Percentiles rank a stretch among this genome's conserved stretches.
Evolutionary conservation across 2,329 filamentous ascomycete species (phyloP).

Genomic region (Epichloe sylvatica): DNA sequence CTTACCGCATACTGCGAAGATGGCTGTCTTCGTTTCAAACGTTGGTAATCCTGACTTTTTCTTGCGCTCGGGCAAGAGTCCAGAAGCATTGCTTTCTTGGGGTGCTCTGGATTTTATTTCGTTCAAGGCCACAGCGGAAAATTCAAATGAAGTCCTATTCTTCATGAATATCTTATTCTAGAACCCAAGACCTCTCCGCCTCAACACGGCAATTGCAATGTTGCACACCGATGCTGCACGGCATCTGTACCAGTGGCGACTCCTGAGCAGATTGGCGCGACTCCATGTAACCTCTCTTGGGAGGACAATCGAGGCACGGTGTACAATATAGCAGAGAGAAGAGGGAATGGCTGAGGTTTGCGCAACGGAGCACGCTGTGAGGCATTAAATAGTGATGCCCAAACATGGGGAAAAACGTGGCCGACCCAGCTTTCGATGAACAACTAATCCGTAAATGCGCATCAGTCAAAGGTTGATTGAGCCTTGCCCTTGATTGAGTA

Average conservation of each 20-base stretch:
- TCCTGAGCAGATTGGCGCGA: background rate
- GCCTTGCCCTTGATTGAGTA: too few species aligned
- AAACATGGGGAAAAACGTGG: background rate
- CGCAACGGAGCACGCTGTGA: background rate
- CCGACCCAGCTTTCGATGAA: background rate
- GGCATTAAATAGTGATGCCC: background rate
- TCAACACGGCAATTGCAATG: background rate
- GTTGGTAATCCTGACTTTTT: too few species aligned
- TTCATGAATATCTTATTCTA: background rate
- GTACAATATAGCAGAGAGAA: background rate
- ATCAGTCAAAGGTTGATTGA: too few species aligned
- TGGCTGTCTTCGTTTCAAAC: too few species aligned
- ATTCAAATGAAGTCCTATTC: too few species aligned
- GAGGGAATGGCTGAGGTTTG: background rate
- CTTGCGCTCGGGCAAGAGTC: too few species aligned
- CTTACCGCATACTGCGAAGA: too few species aligned
- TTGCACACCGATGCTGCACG: conserved; percentile 6
- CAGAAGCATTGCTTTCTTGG: too few species aligned
- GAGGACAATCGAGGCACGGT: background rate
- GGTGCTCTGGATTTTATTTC: too few species aligned
- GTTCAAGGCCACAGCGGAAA: too few species aligned
- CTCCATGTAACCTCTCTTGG: background rate
- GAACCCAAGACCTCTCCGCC: background rate
- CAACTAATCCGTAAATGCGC: too few species aligned
- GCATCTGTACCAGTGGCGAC: background rate